Conservation (phyloP, 1,284 basidiomycete species). For the Apiotrichum laibachii region DNA sequence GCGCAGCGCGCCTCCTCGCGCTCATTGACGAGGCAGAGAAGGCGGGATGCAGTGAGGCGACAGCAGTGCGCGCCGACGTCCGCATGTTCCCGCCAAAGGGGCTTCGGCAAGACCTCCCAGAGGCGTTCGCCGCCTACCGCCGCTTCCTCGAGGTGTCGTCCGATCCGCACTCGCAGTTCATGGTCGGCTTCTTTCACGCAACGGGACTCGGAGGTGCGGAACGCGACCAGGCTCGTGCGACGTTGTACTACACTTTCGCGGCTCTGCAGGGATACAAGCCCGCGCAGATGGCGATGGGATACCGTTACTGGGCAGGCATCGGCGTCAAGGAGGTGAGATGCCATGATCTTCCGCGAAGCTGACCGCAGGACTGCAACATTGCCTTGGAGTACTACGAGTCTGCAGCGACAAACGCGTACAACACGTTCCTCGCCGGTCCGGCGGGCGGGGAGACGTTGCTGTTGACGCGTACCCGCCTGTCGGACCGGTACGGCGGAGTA, state of each 20-base stretch:
- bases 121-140: conserved; percentile 27
- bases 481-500: conserved; percentile 85
- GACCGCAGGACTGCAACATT: conserved; percentile 62
- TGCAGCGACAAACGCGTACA: conserved; percentile 80
- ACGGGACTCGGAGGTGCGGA: conserved; percentile 70
- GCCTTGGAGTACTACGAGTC: conserved; percentile 83
- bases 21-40: conserved; percentile 74
- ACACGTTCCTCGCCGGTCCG: conserved; percentile 74
- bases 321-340: conserved; percentile 66
- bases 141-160: conserved; percentile 48
- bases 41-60: conserved; percentile 71
- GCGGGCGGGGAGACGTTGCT: conserved; percentile 86
- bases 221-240: conserved; percentile 58
- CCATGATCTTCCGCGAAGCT: neutral
- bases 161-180: conserved; percentile 77
- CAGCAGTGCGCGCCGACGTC: conserved; percentile 67
- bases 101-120: conserved; percentile 35
- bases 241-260: conserved; percentile 89
- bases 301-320: conserved; percentile 93
- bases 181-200: conserved; percentile 80
- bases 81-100: conserved; percentile 57
- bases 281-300: conserved; percentile 89
- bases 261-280: conserved; percentile 80
- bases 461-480: conserved; percentile 74
- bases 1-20: conserved; percentile 69